Percentiles rank a stretch among this genome's conserved stretches.
Conservation (phyloP, 176 grass and related monocot genomes). For the Avena insularis region DNA sequence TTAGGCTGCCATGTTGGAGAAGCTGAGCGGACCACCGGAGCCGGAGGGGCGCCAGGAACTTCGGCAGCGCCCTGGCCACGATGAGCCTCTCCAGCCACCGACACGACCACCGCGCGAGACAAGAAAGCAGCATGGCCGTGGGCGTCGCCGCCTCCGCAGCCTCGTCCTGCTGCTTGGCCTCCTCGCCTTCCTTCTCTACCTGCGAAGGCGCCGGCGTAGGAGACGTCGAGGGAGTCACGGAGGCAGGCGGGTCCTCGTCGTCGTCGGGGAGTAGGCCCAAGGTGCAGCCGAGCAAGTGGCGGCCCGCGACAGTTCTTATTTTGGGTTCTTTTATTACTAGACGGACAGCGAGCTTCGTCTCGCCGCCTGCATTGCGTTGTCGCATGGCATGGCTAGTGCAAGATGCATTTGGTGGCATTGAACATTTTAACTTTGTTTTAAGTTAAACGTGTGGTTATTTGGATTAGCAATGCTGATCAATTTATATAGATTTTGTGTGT, state of each 20-base stretch:
- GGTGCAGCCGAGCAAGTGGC: background rate
- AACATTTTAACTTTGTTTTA: no score
- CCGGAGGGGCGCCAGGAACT: background rate
- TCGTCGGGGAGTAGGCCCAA: conserved; percentile 19
- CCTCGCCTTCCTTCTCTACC: conserved; percentile 58
- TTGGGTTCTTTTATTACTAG: no score
- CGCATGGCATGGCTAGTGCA: no score
- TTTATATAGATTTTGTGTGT: no score
- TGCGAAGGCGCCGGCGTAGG: conserved; percentile 28
- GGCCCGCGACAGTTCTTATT: no score
- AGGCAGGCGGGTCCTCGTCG: conserved; percentile 8
- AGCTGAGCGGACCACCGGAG: background rate
- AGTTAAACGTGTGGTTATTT: no score
- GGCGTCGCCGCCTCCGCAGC: conserved; percentile 13
- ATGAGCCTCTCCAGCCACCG: conserved; percentile 13
- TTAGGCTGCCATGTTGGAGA: background rate
- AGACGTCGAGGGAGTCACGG: conserved; percentile 6
- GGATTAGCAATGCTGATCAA: no score
- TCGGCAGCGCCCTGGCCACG: background rate
- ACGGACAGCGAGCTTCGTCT: no score
- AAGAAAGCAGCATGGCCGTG: background rate
- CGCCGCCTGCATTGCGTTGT: no score
- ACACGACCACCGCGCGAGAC: background rate
- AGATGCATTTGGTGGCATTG: no score
- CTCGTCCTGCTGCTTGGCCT: conserved; percentile 51